Evolutionary conservation across 1,139 yeast species (phyloP), one percentile per base, ranked within the genome.

Genomic region (Casaregolazyma suthepensis): DNA sequence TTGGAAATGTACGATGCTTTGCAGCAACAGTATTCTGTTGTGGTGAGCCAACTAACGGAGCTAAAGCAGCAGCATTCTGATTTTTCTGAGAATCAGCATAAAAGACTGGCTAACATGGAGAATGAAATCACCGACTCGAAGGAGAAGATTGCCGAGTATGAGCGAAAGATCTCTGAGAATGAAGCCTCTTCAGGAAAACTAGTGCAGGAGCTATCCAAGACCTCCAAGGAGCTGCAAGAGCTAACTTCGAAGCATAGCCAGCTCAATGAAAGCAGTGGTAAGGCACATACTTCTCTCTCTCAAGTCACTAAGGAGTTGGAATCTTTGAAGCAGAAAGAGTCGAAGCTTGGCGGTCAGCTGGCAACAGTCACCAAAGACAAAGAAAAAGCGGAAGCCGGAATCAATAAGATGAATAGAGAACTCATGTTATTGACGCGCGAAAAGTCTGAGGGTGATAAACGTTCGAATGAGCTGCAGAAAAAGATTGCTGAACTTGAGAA

Each of bases 321-420:
- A 7, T 69, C 69, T n/a, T 57, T 66, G 26, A 61, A 63, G 43
- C 51, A 52, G 2, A 71, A 74, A 31, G 71, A 75, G 40, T 60
- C 65, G 2, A 69, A 71, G 17, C 62, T 81, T 3, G 64, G 68
- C 13, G 68, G 69, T 0, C 77, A 75, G 45, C 62, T 82, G 18
- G 68, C 69, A 6, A 56, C 63, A 1, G 58, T 75, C 0, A 75
- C 74, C 17, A 69, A 70, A 37, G 81, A 79, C 9, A 87, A 85
- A 62, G 75, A 77, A 26, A 85, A 81, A 58, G 87, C 93, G 1
- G 97, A 91, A 63, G 84, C 82, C 57, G 97, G 96, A 5, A 85
- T 91, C 54, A 91, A 89, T 66, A 89, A 89, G 61, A 88, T 91
- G 96, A 86, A 85, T 56, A 75, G 93, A 46, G 97, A 90, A 59